phyloP scores from a whole-genome alignment of 2,329 filamentous ascomycete genomes.

The Zalaria obscura region DNA sequence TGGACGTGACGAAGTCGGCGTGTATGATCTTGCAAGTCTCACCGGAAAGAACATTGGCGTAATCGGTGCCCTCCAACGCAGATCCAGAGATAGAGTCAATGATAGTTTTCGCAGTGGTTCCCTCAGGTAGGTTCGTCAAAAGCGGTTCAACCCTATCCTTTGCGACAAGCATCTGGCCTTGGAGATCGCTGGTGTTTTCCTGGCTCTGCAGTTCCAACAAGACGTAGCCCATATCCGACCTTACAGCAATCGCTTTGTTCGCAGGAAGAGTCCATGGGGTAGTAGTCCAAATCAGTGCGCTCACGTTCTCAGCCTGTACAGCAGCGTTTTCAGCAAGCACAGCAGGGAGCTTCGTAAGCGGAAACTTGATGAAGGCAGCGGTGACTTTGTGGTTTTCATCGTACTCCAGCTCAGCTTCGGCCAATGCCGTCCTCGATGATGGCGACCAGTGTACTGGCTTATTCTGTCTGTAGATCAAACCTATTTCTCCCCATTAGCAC shows the following conservation, averaged over 20 bases:
- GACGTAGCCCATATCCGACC: slow-evolving; percentile 58
- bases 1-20: slow-evolving; percentile 76
- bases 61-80: slow-evolving; percentile 50
- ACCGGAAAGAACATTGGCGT: slow-evolving; percentile 56
- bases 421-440: slow-evolving; percentile 63
- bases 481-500: slow-evolving; percentile 14
- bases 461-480: slow-evolving; percentile 61
- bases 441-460: slow-evolving; percentile 83
- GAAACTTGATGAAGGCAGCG: slow-evolving; percentile 70
- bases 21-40: slow-evolving; percentile 50
- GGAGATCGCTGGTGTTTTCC: slow-evolving; percentile 10
- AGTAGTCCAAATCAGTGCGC: slow-evolving; percentile 94
- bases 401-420: slow-evolving; percentile 76
- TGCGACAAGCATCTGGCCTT: slow-evolving; percentile 56
- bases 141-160: slow-evolving; percentile 52
- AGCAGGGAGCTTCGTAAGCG: slow-evolving; percentile 38
- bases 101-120: slow-evolving; percentile 31
- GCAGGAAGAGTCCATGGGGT: slow-evolving; percentile 95
- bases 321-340: slow-evolving; percentile 21
- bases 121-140: slow-evolving; percentile 33
- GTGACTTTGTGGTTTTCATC: slow-evolving; percentile 58
- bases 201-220: slow-evolving; percentile 41
- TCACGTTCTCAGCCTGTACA: slow-evolving; percentile 39
- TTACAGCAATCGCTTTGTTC: slow-evolving; percentile 77
- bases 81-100: slow-evolving; percentile 46